Evolutionary conservation across 192 early-diverging fungal species (phyloP), one percentile per base, ranked within the genome.

Genomic region (Kickxella alabastrina): DNA sequence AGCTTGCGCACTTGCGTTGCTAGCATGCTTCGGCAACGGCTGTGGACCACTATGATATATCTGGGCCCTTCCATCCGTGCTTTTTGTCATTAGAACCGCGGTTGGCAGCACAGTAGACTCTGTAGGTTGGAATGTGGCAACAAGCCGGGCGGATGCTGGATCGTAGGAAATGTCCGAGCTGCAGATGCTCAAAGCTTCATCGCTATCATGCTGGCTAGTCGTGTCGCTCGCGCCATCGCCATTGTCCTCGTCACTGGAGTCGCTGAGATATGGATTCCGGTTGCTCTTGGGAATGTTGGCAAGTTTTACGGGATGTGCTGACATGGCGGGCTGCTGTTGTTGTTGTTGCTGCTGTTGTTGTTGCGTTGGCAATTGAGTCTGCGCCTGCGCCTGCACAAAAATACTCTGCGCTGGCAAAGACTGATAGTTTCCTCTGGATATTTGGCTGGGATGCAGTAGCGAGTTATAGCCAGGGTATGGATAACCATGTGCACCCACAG

Each of bases 191-290:
- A 54, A 54, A 9, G 39, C 25, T 32, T 56, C 48, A 6, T 59
- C 36, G 52, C 59, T 63, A 18, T 48, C 58, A 3, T 6, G n/a
- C n/a, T 49, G 32, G n/a, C 40, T 49, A 14, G 28, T 35, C 18
- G 14, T 41, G 14, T 22, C 42, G 42, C 34, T 35, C 12, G 31
- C 31, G 35, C 34, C 34, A 49, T 52, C 46, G 35, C 34, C 34
- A 49, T 52, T 41, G 8, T 42, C 51, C 8, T 62, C 64, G 27
- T 65, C 39, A 49, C 52, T 60, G 10, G 54, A 46, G 40, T 75
- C 71, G 35, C 71, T 75, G 25, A 64, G 29, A 43, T 75, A 75
- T n/a, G 60, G 56, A 40, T 75, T 75, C 48, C 42, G 63, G 41
- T 34, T 19, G 25, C 25, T 58, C 18, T 59, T 49, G 5, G 60